phyloP scores from a whole-genome alignment of 768 basidiomycete genomes.

The Rhizopogon vinicolor region DNA sequence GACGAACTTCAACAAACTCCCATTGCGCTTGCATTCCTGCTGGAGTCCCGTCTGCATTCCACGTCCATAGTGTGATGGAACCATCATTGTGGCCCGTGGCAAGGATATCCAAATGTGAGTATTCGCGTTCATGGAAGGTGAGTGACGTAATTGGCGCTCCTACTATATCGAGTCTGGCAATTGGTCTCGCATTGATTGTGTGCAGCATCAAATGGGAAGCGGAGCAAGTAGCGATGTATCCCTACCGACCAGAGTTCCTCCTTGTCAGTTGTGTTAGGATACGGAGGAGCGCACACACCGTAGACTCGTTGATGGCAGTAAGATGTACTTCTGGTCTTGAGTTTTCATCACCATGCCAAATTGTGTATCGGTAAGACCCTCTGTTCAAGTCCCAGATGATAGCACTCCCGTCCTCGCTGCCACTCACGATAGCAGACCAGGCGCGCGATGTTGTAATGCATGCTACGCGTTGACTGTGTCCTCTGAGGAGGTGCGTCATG shows the following conservation, averaged over 20 bases:
- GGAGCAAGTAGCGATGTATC: constrained; percentile 85
- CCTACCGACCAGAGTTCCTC: constrained; percentile 40
- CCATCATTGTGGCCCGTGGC: constrained; percentile 78
- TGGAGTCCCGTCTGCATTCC: constrained; percentile 74
- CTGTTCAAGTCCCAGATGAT: constrained; percentile 89
- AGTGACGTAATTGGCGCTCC: constrained; percentile 62
- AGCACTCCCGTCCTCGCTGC: constrained; percentile 81
- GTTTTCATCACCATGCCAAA: constrained; percentile 55
- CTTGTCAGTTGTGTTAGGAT: neutral
- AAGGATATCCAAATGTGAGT: constrained; percentile 70
- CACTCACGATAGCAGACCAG: constrained; percentile 83
- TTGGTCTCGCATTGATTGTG: constrained; percentile 81
- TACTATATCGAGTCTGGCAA: constrained; percentile 58
- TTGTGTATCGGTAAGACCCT: constrained; percentile 74
- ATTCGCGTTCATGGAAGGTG: constrained; percentile 88
- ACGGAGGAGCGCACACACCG: constrained; percentile 43
- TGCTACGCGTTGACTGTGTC: constrained; percentile 65
- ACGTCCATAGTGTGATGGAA: constrained; percentile 74
- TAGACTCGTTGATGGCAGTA: constrained; percentile 81
- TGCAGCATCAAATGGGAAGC: constrained; percentile 66
- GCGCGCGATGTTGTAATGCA: constrained; percentile 70
- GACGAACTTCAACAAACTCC: constrained; percentile 68
- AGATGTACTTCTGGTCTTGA: constrained; percentile 46
- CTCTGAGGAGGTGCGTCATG: constrained; percentile 74
- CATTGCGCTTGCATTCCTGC: constrained; percentile 64